These are phyloP conservation scores for Aspergillus aculeatinus DNA, from an alignment of 2,329 filamentous ascomycete genomes.

Conservation along the genomic window DNA sequence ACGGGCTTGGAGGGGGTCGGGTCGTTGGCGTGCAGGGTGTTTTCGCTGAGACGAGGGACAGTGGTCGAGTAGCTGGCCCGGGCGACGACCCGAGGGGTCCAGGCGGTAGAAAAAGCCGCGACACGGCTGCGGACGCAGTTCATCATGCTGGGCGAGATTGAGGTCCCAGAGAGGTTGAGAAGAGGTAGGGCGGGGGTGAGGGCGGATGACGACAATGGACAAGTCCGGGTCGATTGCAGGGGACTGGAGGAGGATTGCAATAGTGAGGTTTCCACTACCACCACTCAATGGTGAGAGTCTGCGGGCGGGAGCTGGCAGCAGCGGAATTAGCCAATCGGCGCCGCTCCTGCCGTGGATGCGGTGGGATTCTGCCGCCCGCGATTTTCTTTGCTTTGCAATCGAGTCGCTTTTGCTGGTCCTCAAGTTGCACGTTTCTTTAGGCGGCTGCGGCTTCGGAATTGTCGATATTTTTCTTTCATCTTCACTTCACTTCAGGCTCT, in stretches of 20 bases:
- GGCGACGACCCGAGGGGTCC: slow-evolving; percentile 30
- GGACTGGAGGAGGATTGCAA: slow-evolving; percentile 23
- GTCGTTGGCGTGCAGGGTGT: slow-evolving; percentile 56
- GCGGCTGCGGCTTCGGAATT: neutral
- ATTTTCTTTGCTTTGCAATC: slow-evolving; percentile 18
- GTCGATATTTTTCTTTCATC: neutral
- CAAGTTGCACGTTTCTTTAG: slow-evolving; percentile 2
- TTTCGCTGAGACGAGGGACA: slow-evolving; percentile 41
- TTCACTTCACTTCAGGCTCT: slow-evolving; percentile 3
- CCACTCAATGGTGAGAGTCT: slow-evolving; percentile 20
- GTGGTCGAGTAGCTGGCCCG: slow-evolving; percentile 47
- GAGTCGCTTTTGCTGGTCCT: slow-evolving; percentile 10
- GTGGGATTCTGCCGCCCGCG: slow-evolving; percentile 22
- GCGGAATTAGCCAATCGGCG: slow-evolving; percentile 26
- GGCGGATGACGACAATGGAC: slow-evolving; percentile 13
- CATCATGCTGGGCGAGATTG: slow-evolving; percentile 41
- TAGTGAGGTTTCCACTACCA: slow-evolving; percentile 4
- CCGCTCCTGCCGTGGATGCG: slow-evolving; percentile 13
- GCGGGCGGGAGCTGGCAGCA: slow-evolving; percentile 26
- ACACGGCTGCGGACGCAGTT: slow-evolving; percentile 47
- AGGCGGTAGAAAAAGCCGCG: slow-evolving; percentile 46
- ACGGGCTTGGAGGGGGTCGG: slow-evolving; percentile 50
- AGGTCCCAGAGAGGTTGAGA: slow-evolving; percentile 9
- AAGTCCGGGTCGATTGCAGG: slow-evolving; percentile 25
- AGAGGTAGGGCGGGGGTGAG: slow-evolving; percentile 17